Percentiles rank a stretch among this genome's conserved stretches.
Evolutionary conservation across 441 rosid species (phyloP).

Genomic region (Melastoma candidum): DNA sequence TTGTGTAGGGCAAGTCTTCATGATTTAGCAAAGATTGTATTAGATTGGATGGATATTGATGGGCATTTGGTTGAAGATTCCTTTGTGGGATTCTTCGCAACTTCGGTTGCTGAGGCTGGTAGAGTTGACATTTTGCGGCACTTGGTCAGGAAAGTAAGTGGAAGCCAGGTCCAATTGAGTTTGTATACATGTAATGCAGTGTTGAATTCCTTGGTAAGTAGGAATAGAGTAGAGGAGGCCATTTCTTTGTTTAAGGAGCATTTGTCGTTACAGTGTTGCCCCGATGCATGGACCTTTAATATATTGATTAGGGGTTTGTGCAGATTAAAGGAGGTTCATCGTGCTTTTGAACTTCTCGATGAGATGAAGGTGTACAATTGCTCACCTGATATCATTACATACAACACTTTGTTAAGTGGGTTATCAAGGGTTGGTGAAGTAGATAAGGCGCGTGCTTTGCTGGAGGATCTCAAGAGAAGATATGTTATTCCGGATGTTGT

Average conservation of each 20-base stretch:
- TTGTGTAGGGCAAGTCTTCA: conserved; percentile 49
- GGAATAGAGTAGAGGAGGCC: conserved; percentile 45
- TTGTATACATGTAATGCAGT: conserved; percentile 33
- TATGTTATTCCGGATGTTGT: conserved; percentile 38
- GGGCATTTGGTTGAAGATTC: conserved; percentile 40
- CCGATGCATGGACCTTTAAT: conserved; percentile 64
- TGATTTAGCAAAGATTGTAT: conserved; percentile 34
- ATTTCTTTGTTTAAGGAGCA: conserved; percentile 35
- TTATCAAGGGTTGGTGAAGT: conserved; percentile 49
- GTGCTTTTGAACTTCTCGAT: conserved; percentile 38
- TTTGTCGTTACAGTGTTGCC: conserved; percentile 29
- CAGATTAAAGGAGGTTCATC: conserved; percentile 31
- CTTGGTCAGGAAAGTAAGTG: conserved; percentile 37
- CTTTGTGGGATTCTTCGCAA: conserved; percentile 38
- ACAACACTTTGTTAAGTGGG: conserved; percentile 66
- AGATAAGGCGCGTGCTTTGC: conserved; percentile 35
- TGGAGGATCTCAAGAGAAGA: conserved; percentile 31
- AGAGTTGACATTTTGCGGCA: conserved; percentile 34
- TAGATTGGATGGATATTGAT: conserved; percentile 59
- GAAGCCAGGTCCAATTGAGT: conserved; percentile 25
- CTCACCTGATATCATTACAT: conserved; percentile 53
- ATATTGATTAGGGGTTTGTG: conserved; percentile 63
- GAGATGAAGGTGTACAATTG: conserved; percentile 52
- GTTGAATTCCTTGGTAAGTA: conserved; percentile 43
- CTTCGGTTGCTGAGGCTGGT: conserved; percentile 34